A percentile compares a stretch with the other conserved stretches of the same genome.
phyloP scores from a whole-genome alignment of 2,329 filamentous ascomycete species.

The Fusarium verticillioides region DNA sequence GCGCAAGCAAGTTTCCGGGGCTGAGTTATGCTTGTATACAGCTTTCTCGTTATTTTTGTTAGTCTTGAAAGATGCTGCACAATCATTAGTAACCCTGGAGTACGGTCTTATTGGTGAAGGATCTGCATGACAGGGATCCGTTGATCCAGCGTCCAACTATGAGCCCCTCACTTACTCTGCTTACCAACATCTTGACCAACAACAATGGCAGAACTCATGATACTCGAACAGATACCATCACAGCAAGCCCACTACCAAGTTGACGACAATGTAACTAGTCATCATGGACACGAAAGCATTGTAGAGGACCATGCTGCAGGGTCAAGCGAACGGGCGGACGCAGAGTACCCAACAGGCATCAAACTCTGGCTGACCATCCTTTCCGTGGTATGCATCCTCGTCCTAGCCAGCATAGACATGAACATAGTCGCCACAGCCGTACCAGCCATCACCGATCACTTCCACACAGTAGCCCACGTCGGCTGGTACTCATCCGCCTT shows the following conservation, averaged over 20 bases:
- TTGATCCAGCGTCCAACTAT: background rate
- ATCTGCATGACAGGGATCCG: background rate
- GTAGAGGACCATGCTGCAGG: accelerated
- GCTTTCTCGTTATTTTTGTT: accelerated
- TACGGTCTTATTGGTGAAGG: accelerated
- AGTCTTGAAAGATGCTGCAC: accelerated
- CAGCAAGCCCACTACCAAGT: accelerated
- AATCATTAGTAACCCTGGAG: too few relatives aligned
- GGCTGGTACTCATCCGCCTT: conserved; percentile 46
- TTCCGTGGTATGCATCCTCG: background rate
- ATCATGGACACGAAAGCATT: background rate
- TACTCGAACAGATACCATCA: accelerated
- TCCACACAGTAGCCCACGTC: conserved; percentile 37
- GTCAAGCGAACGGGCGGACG: accelerated
- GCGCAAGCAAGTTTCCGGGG: too few relatives aligned
- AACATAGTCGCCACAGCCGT: conserved; percentile 40
- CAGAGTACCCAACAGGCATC: background rate
- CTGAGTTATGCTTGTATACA: too few relatives aligned
- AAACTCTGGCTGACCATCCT: conserved; percentile 18
- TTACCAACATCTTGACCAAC: background rate
- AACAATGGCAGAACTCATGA: background rate
- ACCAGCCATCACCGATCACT: conserved; percentile 44
- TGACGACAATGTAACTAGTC: accelerated
- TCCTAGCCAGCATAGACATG: conserved; percentile 38
- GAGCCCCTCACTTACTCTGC: background rate